phyloP scores from a whole-genome alignment of 306 rosid genomes.

The Trifolium fragiferum region DNA sequence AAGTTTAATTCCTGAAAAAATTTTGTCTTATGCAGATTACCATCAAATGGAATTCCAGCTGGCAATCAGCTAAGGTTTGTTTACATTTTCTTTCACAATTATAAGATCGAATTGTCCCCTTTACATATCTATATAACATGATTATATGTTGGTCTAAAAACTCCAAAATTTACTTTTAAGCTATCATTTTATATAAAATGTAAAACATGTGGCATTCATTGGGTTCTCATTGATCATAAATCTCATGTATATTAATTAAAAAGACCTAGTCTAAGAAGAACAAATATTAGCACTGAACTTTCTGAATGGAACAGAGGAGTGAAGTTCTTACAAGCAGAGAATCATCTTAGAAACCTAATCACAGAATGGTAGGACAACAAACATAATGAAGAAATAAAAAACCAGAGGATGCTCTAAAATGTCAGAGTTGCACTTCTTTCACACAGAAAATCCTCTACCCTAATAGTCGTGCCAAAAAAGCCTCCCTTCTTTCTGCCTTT shows the following conservation, averaged over 20 bases:
- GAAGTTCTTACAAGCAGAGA: not conserved
- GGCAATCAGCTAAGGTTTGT: conserved; percentile 86
- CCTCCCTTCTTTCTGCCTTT: not conserved
- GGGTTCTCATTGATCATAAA: conserved; percentile 20
- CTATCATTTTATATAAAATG: conserved; percentile 13
- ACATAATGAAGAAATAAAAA: not conserved
- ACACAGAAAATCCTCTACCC: not conserved
- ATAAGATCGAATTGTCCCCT: conserved; percentile 20
- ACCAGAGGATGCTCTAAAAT: conserved; percentile 1
- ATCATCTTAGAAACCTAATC: not conserved
- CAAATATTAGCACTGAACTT: not conserved
- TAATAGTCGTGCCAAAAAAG: not conserved
- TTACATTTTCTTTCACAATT: conserved; percentile 17
- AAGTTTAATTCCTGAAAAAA: conserved; percentile 30
- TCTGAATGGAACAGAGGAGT: not conserved
- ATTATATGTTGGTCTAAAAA: not conserved
- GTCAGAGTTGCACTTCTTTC: not conserved
- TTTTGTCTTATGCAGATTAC: conserved; percentile 57
- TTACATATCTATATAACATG: conserved; percentile 17
- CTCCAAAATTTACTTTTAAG: conserved; percentile 17
- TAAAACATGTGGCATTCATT: conserved; percentile 12
- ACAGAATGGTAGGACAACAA: not conserved
- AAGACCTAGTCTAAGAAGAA: not conserved
- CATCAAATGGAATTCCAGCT: conserved; percentile 68
- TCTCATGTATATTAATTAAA: not conserved